Conservation (phyloP, 2,329 filamentous ascomycete species). For the Xylariales sp. region DNA sequence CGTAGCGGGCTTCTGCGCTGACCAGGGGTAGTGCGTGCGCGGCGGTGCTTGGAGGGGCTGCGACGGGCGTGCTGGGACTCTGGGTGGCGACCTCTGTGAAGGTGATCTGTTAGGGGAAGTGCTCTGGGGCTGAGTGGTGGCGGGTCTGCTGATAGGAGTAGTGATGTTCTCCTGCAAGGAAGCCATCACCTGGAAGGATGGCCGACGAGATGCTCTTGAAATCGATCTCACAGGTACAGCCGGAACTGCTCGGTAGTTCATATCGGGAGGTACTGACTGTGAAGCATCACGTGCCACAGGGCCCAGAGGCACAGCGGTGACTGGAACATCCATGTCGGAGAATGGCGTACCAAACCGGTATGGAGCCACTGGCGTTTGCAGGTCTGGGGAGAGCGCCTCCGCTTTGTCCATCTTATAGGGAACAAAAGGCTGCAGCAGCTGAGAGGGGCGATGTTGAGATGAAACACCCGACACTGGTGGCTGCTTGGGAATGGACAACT, state of each 20-base stretch:
- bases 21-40: constrained; percentile 53
- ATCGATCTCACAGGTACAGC: constrained; percentile 35
- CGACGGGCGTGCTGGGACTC: constrained; percentile 31
- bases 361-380: constrained; percentile 54
- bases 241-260: constrained; percentile 63
- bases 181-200: constrained; percentile 65
- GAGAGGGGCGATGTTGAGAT: constrained; percentile 12
- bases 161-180: constrained; percentile 62
- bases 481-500: constrained; percentile 53
- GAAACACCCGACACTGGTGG: constrained; percentile 12
- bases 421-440: constrained; percentile 30
- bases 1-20: constrained; percentile 38
- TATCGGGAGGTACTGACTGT: constrained; percentile 90
- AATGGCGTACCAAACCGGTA: constrained; percentile 83
- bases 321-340: constrained; percentile 84
- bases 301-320: constrained; percentile 67
- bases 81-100: constrained; percentile 23
- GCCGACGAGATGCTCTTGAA: constrained; percentile 58
- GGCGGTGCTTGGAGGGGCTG: constrained; percentile 47
- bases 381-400: constrained; percentile 49
- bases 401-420: constrained; percentile 50
- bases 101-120: constrained; percentile 26
- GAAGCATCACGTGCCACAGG: constrained; percentile 75
- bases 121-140: constrained; percentile 24
- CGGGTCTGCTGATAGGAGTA: constrained; percentile 30